Evolutionary conservation across 805 yeast species (phyloP), one percentile per base, ranked within the genome.

Genomic region (Saccharomyces eubayanus): DNA sequence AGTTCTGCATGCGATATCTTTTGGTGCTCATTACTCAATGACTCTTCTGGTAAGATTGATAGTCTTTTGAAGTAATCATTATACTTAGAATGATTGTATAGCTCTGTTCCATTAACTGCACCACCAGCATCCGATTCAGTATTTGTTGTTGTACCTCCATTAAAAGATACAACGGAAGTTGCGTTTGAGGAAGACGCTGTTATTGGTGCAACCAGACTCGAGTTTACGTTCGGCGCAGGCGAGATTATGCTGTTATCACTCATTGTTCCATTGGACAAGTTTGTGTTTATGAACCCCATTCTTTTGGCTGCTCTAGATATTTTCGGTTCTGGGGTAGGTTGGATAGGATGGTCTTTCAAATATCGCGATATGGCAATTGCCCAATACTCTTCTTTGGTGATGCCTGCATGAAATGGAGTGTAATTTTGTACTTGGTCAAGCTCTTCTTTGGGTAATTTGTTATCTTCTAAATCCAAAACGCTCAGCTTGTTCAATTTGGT

Each of bases 51-150:
- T 14, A 85, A 65, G 0, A 85, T 81, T 0, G 89, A 83, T 43
- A 85, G 66, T 55, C 89, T 74, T 60, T 84, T 75, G 68, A 83
- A 82, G 62, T 83, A 83, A 27, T 87, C 88, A 24, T 80, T 80
- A 41, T 81, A 79, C 59, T 77, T 80, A 46, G 69, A 61, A 50
- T 69, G 68, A 43, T 63, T 67, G 56, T 68, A 64, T 8, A 66
- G 55, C 41, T 68, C 70, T 29, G 55, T 36, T 5, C 40, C 51
- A 2, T 20, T 28, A 12, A 16, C 27, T 27, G 27, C 16, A 11
- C 21, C 30, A 20, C n/a, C 28, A 28, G 27, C 27, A n/a, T 46
- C 47, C 36, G 29, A 14, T 4, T 43, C 53, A 21, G 27, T 16
- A 28, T 45, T 41, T 6, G 14, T 24, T 11, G 27, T 30, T 3